phyloP scores from a whole-genome alignment of 495 filamentous ascomycete species.

The Penicillium lividum region DNA sequence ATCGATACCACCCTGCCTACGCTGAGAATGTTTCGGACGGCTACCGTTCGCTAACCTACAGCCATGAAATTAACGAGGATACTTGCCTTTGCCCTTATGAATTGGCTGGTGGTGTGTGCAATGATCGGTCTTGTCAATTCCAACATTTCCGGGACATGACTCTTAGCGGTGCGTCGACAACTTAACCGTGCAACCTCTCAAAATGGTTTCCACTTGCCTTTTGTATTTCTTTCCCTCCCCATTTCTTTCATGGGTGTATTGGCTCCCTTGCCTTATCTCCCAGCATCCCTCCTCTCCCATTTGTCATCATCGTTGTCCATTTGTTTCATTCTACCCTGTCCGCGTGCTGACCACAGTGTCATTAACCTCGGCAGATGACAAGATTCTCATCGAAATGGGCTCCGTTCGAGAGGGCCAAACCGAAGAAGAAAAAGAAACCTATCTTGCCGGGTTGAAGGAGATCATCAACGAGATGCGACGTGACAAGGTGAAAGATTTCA shows the following conservation, averaged over 20 bases:
- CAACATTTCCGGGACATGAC: slow-evolving; percentile 82
- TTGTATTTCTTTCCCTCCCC: slow-evolving; percentile 13
- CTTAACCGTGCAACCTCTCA: slow-evolving; percentile 33
- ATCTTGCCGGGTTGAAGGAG: slow-evolving; percentile 71
- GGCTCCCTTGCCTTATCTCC: slow-evolving; percentile 2
- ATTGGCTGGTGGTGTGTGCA: slow-evolving; percentile 71
- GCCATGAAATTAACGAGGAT: slow-evolving; percentile 76
- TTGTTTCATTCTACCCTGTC: slow-evolving; percentile 23
- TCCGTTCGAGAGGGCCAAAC: slow-evolving; percentile 67
- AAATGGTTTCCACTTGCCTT: slow-evolving; percentile 12
- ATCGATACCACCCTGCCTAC: slow-evolving; percentile 83
- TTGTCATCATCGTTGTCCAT: slow-evolving; percentile 3
- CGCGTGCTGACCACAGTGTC: slow-evolving; percentile 61
- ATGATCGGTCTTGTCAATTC: slow-evolving; percentile 63
- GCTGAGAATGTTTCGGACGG: slow-evolving; percentile 67
- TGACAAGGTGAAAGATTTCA: slow-evolving; percentile 77
- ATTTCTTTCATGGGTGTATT: slow-evolving; percentile 14
- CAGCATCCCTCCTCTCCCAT: slow-evolving; percentile 8
- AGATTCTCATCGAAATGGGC: slow-evolving; percentile 81
- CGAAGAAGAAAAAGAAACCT: slow-evolving; percentile 68
- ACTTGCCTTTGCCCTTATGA: slow-evolving; percentile 75
- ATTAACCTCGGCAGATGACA: slow-evolving; percentile 70
- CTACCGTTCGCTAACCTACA: slow-evolving; percentile 89
- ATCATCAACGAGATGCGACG: slow-evolving; percentile 74
- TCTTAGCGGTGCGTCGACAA: slow-evolving; percentile 75